These are phyloP conservation scores for Aspergillus nanangensis DNA, from an alignment of 495 filamentous ascomycete genomes.

Conservation along the genomic window DNA sequence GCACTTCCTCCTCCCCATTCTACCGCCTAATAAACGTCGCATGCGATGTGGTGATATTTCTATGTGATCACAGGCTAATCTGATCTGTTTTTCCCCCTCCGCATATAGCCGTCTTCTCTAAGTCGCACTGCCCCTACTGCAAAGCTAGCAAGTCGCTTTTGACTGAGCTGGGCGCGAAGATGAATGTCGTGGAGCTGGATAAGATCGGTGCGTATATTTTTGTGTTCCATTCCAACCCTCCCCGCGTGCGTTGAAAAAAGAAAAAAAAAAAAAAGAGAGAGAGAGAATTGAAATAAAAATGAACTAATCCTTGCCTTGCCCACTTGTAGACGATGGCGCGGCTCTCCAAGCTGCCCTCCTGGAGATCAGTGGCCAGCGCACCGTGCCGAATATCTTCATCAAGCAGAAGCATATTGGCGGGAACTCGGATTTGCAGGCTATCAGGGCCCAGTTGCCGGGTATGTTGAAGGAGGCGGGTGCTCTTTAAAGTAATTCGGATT, in stretches of 20 bases:
- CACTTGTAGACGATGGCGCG: slow-evolving; percentile 61
- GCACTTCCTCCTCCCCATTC: neutral
- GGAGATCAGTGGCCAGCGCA: slow-evolving; percentile 76
- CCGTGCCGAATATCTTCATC: slow-evolving; percentile 96
- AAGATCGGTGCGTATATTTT: slow-evolving; percentile 57
- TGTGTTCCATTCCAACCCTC: neutral
- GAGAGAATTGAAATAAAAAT: no score
- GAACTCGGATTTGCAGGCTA: slow-evolving; percentile 85
- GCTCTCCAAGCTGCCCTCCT: slow-evolving; percentile 80
- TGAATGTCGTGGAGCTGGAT: slow-evolving; percentile 76
- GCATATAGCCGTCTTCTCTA: slow-evolving; percentile 91
- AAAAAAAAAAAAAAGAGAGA: no score
- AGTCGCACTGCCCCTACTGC: slow-evolving; percentile 98
- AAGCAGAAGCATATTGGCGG: slow-evolving; percentile 86
- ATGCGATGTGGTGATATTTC: no score
- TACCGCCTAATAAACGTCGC: neutral
- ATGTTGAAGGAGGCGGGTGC: slow-evolving; percentile 67
- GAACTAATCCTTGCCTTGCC: neutral
- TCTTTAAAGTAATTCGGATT: no score
- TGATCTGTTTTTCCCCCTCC: no score
- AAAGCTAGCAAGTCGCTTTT: slow-evolving; percentile 70
- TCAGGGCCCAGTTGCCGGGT: slow-evolving; percentile 48
- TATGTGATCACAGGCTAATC: no score
- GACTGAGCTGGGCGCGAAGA: slow-evolving; percentile 64
- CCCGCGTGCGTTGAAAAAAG: no score